Conservation (phyloP, 768 basidiomycete genomes). For the Pleurotus sapidus region DNA sequence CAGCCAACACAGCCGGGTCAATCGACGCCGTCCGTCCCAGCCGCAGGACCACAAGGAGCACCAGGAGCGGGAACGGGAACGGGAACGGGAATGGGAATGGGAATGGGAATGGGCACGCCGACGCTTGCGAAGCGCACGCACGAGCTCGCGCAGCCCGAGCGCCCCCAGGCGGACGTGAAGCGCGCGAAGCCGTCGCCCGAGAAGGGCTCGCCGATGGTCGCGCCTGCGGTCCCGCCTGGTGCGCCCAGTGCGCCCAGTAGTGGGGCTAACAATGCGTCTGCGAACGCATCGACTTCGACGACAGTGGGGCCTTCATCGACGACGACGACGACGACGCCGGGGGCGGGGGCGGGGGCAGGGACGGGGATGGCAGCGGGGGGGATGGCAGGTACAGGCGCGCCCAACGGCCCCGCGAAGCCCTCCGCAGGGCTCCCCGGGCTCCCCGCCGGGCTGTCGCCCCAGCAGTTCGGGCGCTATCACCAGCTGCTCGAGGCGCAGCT, state of each 20-base stretch:
- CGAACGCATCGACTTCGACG: constrained; percentile 16
- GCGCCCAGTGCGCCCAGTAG: neutral
- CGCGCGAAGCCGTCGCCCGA: neutral
- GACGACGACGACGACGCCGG: constrained; percentile 15
- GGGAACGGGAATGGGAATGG: no score
- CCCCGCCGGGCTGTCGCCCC: neutral
- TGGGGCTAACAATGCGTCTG: constrained; percentile 9
- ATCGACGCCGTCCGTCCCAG: no score
- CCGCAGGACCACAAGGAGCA: no score
- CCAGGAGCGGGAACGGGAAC: no score
- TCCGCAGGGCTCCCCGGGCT: constrained; percentile 11
- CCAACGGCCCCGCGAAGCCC: constrained; percentile 10
- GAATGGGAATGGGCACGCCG: no score
- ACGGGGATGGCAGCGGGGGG: constrained; percentile 11
- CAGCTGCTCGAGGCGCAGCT: constrained; percentile 9
- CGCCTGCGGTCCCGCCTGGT: neutral
- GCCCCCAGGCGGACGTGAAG: neutral
- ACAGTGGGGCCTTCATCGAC: constrained; percentile 2
- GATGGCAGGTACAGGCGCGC: constrained; percentile 12
- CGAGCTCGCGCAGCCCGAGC: neutral
- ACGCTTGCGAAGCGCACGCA: neutral
- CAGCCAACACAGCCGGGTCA: no score
- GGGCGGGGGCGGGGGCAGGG: constrained; percentile 15
- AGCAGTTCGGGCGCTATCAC: neutral
- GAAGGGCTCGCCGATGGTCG: neutral